A percentile compares a stretch with the other conserved stretches of the same genome.
These are phyloP conservation scores for Striga hermonthica DNA, from an alignment of 305 asterid species.

Conservation along the genomic window DNA sequence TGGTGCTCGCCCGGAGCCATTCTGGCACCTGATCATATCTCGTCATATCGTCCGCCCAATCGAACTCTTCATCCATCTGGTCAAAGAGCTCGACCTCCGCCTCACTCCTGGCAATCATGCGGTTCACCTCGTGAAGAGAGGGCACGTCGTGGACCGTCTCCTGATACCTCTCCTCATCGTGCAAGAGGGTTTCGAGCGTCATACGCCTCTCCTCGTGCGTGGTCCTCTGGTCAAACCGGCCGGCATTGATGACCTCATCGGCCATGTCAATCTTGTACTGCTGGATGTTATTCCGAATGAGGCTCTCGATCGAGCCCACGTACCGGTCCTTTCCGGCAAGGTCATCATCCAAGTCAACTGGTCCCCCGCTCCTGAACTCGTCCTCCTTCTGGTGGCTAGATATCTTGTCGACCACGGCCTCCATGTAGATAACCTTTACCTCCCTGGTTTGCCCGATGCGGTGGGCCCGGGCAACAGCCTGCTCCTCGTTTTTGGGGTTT, in stretches of 20 bases:
- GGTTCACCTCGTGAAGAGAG: slow-evolving; percentile 92
- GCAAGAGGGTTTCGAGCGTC: slow-evolving; percentile 91
- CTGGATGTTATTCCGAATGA: slow-evolving; percentile 92
- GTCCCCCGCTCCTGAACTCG: slow-evolving; percentile 71
- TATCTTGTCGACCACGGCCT: slow-evolving; percentile 92
- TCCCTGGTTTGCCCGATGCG: slow-evolving; percentile 99
- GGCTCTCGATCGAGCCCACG: slow-evolving; percentile 93
- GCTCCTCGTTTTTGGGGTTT: slow-evolving; percentile 98
- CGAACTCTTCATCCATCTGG: slow-evolving; percentile 97
- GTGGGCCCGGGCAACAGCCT: slow-evolving; percentile 99
- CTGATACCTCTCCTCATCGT: slow-evolving; percentile 96
- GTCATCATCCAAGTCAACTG: slow-evolving; percentile 91
- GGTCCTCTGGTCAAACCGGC: slow-evolving; percentile 98
- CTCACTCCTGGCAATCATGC: slow-evolving; percentile 98
- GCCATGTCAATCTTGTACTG: slow-evolving; percentile 99
- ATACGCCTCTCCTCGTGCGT: slow-evolving; percentile 98
- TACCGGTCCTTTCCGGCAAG: slow-evolving; percentile 96
- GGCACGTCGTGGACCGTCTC: slow-evolving; percentile 97
- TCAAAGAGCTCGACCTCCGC: slow-evolving; percentile 93
- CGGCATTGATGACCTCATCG: slow-evolving; percentile 99
- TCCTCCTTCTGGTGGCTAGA: slow-evolving; percentile 95
- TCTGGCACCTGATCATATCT: slow-evolving; percentile 84
- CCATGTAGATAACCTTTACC: slow-evolving; percentile 97
- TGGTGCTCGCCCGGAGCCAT: slow-evolving; percentile 86
- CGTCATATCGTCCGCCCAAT: slow-evolving; percentile 94